These are phyloP conservation scores for Yamadazyma kanchanaburiensis DNA, from an alignment of 1,139 yeast species.

Conservation along the genomic window DNA sequence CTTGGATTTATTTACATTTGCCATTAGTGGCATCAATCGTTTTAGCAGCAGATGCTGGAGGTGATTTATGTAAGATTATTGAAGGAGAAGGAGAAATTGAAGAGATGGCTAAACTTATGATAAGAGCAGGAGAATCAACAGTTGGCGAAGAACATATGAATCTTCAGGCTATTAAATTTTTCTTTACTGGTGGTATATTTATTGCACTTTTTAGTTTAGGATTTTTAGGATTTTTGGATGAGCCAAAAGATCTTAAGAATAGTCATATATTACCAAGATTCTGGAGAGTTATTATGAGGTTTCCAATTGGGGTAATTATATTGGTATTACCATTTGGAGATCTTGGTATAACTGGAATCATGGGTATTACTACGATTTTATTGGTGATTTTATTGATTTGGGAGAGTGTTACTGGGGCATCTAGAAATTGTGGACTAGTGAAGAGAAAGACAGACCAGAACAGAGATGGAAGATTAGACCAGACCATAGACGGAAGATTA, in stretches of 20 bases:
- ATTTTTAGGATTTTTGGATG: constrained; percentile 37
- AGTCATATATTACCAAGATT: constrained; percentile 28
- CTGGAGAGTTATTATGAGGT: constrained; percentile 39
- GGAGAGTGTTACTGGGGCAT: constrained; percentile 32
- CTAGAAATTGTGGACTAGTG: constrained; percentile 10
- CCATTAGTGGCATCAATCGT: constrained; percentile 52
- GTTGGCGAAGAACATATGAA: constrained; percentile 19
- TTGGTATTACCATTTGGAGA: constrained; percentile 46
- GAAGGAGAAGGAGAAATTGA: constrained; percentile 5
- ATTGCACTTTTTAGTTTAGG: constrained; percentile 34
- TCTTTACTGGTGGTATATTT: constrained; percentile 49
- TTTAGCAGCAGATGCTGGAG: constrained; percentile 63
- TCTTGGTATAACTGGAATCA: constrained; percentile 35
- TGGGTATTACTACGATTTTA: constrained; percentile 41
- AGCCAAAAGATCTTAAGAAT: constrained; percentile 31
- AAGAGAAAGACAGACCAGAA: too few relatives aligned
- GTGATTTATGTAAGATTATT: constrained; percentile 36
- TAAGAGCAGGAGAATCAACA: constrained; percentile 1
- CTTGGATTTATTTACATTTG: constrained; percentile 49
- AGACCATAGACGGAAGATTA: too few relatives aligned
- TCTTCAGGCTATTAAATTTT: constrained; percentile 40
- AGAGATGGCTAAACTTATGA: neutral
- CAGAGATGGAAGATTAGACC: too few relatives aligned
- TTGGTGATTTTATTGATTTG: constrained; percentile 28
- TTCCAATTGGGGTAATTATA: constrained; percentile 37